These are phyloP conservation scores for Botrytis tulipae DNA, from an alignment of 2,329 filamentous ascomycete genomes.

Conservation along the genomic window DNA sequence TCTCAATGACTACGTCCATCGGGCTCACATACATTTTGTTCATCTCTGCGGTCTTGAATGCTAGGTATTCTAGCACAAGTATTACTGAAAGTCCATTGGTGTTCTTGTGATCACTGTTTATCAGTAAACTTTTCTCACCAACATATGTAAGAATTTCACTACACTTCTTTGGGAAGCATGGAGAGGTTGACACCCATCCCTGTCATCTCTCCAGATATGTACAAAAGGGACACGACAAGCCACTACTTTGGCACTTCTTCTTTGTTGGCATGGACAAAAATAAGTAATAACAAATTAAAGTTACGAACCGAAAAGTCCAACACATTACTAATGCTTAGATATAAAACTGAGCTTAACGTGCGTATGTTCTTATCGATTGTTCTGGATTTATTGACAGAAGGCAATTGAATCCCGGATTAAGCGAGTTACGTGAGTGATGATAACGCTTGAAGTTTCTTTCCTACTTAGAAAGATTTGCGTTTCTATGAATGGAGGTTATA, in stretches of 20 bases:
- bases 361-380: too few relatives aligned
- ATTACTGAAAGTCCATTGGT: not conserved
- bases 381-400: too few relatives aligned
- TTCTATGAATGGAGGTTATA: too few relatives aligned
- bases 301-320: not conserved
- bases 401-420: too few relatives aligned
- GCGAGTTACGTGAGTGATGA: too few relatives aligned
- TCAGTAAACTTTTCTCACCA: not conserved
- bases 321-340: too few relatives aligned
- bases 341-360: too few relatives aligned
- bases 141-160: not conserved
- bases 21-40: not conserved
- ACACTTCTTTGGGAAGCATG: not conserved
- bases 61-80: not conserved
- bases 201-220: not conserved
- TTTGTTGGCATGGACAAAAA: rapidly evolving
- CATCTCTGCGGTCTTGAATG: not conserved
- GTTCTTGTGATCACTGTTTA: not conserved
- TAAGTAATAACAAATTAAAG: not conserved
- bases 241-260: not conserved
- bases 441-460: too few relatives aligned
- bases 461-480: too few relatives aligned
- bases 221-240: not conserved
- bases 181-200: not conserved
- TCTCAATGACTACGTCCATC: not conserved